Evolutionary conservation across 2,329 filamentous ascomycete species (phyloP), one percentile per base, ranked within the genome.

Genomic region (Sclerotiophoma versabilis): DNA sequence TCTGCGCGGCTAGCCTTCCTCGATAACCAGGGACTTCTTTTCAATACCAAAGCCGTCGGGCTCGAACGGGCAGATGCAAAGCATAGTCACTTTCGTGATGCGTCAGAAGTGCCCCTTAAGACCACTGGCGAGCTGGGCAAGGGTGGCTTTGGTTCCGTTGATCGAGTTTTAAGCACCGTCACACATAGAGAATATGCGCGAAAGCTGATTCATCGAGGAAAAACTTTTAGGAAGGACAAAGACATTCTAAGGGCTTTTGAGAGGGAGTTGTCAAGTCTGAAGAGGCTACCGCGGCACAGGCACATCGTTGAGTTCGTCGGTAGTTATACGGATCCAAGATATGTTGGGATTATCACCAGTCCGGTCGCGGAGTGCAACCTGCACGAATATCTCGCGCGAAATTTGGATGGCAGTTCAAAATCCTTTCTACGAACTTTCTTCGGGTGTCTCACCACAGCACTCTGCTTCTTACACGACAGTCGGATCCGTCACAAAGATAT

Each of bases 271-370:
- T 20, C 17, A 0, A 54, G 23, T 7, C 46, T 68, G 22, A 65
- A 68, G 23, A 38, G 30, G 2, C 20, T 65, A 2, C 44, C 33
- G 5, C 22, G 10, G 4, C 63, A 69, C 30, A 23, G 20, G 1
- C 66, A 70, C 22, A 51, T 65, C 1, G 60, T 69, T 5, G 46
- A 64, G 14, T 44, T 67, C 2, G 38, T 68, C 14, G 65, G 59
- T 12, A 72, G 68, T 43, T 75, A 71, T 38, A 75, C 71, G 1
- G 73, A 75, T 26, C 50, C 60, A 3, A 49, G 50, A 4, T 66
- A 61, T 27, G 56, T 74, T 14, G 70, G 64, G 5, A 49, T 76
- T 1, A 46, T 76, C 26, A 74, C 73, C 62, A 52, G 52, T 14
- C 69, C 50, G 20, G 62, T 71, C 3, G 68, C 65, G 3, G 47